A percentile compares a stretch with the other conserved stretches of the same genome.
Evolutionary conservation across 371 early-diverging fungal species (phyloP).

Genomic region (Mucor velutinosus): DNA sequence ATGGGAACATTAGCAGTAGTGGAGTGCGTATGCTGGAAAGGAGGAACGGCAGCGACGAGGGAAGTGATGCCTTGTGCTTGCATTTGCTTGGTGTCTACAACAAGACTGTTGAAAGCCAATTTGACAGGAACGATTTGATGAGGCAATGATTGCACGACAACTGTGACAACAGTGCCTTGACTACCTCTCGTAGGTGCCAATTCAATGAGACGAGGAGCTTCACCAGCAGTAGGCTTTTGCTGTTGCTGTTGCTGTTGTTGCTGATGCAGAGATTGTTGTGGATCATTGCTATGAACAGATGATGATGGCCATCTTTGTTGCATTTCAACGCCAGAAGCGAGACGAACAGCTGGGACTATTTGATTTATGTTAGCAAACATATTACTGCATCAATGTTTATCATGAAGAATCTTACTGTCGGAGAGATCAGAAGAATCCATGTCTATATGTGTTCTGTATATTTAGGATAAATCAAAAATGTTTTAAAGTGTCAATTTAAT

Average conservation of each 20-base stretch:
- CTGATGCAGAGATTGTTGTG: not conserved
- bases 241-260: not conserved
- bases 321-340: conserved; percentile 28
- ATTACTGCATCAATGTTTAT: conserved; percentile 31
- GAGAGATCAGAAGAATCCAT: conserved; percentile 45
- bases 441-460: not conserved
- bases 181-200: conserved; percentile 12
- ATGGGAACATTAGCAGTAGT: conserved; percentile 23
- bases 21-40: conserved; percentile 8
- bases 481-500: not conserved
- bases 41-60: conserved; percentile 31
- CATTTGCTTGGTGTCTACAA: conserved; percentile 40
- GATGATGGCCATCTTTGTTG: conserved; percentile 22
- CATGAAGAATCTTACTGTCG: conserved; percentile 37
- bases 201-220: conserved; percentile 17
- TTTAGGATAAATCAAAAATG: not conserved
- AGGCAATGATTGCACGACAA: conserved; percentile 17
- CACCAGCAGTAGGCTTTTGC: not conserved
- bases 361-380: conserved; percentile 47
- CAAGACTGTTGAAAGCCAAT: conserved; percentile 34
- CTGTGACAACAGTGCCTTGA: conserved; percentile 16
- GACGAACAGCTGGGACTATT: conserved; percentile 21
- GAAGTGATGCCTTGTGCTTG: conserved; percentile 32
- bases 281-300: not conserved
- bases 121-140: conserved; percentile 20